Evolutionary conservation across 140 eudicot genomes (phyloP).

Genomic region (Anethum foeniculum): DNA sequence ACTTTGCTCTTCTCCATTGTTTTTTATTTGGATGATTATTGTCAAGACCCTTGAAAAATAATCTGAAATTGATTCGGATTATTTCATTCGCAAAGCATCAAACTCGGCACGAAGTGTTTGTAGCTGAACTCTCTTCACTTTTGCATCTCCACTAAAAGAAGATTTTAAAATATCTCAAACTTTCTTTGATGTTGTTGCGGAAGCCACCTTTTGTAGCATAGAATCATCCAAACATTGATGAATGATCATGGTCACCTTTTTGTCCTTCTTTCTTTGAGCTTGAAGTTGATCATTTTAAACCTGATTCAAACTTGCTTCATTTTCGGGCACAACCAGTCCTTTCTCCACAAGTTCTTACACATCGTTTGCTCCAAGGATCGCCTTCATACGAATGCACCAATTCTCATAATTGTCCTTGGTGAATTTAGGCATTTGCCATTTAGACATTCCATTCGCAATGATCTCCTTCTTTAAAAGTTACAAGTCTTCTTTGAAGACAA

Average conservation of each 20-base stretch:
- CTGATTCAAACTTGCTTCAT: not conserved
- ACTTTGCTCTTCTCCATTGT: not conserved
- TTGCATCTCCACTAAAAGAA: not conserved
- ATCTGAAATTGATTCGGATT: not conserved
- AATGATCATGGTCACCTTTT: not conserved
- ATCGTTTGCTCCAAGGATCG: constrained; percentile 14
- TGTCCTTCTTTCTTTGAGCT: not conserved
- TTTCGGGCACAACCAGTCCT: not conserved
- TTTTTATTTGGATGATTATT: not conserved
- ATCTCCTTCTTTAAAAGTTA: not conserved
- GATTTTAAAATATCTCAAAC: not conserved
- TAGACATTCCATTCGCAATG: not conserved
- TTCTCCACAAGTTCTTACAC: constrained; percentile 8
- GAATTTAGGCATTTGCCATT: constrained; percentile 2
- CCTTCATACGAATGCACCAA: constrained; percentile 15
- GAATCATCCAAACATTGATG: constrained; percentile 9
- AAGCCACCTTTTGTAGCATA: not conserved
- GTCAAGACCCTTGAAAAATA: not conserved
- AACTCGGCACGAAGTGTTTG: not conserved
- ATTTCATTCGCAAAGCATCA: not conserved
- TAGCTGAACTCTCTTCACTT: not conserved
- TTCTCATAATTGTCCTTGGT: constrained; percentile 6
- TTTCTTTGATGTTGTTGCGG: not conserved
- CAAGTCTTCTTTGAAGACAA: not conserved
- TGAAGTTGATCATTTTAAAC: not conserved